phyloP scores from a whole-genome alignment of 768 basidiomycete genomes.

The Kwoniella pini region DNA sequence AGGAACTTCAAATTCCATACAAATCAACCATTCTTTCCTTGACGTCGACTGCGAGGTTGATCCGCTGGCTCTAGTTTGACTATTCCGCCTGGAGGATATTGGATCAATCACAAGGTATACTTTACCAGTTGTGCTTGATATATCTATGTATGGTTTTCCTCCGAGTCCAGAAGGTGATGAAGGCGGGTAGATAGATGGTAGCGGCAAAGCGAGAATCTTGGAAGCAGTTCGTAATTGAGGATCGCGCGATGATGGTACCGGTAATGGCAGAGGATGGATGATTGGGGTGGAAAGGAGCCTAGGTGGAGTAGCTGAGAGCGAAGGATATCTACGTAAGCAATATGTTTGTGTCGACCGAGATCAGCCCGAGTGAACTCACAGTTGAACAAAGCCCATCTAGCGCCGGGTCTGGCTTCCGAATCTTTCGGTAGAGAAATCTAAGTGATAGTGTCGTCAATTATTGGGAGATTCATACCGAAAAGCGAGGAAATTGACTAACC shows the following conservation, averaged over 20 bases:
- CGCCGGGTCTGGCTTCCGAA: conserved; percentile 10
- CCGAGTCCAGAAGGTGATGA: neutral
- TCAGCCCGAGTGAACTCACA: conserved; percentile 3
- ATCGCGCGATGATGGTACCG: conserved; percentile 1
- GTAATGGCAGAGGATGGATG: conserved; percentile 29
- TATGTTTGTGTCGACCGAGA: too few species aligned
- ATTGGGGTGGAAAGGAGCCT: conserved; percentile 12
- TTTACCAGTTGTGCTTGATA: conserved; percentile 33
- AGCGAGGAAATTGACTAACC: conserved; percentile 7
- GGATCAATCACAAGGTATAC: conserved; percentile 33
- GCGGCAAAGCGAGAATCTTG: conserved; percentile 22
- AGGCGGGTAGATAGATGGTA: conserved; percentile 18
- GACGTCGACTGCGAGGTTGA: neutral
- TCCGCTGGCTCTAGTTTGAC: neutral
- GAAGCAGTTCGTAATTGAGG: conserved; percentile 20
- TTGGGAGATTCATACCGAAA: neutral
- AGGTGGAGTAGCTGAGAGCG: conserved; percentile 7
- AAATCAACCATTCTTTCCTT: conserved; percentile 36
- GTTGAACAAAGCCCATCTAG: conserved; percentile 26
- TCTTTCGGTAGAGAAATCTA: conserved; percentile 23
- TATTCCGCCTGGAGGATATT: neutral
- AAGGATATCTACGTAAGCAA: neutral
- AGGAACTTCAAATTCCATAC: conserved; percentile 29
- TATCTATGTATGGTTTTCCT: conserved; percentile 28
- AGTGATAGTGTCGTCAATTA: neutral